Evolutionary conservation across 306 rosid genomes (phyloP).

Genomic region (Sechiopsis laciniata): DNA sequence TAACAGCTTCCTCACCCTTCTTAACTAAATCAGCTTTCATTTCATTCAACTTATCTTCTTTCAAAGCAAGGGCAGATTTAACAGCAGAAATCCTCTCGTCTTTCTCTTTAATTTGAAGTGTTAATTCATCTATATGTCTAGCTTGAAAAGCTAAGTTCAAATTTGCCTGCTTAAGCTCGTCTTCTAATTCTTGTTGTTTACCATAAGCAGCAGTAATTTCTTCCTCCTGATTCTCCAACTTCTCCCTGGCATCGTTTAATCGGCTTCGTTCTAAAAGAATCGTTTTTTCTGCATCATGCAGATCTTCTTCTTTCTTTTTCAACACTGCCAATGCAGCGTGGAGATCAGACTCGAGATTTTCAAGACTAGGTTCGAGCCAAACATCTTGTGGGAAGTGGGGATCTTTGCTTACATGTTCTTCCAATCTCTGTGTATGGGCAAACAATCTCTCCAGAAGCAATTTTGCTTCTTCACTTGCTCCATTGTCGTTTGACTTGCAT

Average conservation of each 20-base stretch:
- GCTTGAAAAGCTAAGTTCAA: conserved; percentile 55
- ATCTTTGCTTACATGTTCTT: conserved; percentile 42
- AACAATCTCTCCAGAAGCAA: conserved; percentile 74
- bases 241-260: conserved; percentile 52
- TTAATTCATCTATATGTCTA: conserved; percentile 47
- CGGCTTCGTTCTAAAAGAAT: conserved; percentile 52
- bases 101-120: conserved; percentile 51
- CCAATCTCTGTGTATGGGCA: conserved; percentile 69
- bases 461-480: conserved; percentile 64
- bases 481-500: conserved; percentile 40
- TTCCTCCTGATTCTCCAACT: conserved; percentile 59
- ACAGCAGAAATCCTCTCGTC: conserved; percentile 39
- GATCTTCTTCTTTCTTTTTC: conserved; percentile 67
- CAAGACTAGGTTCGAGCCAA: conserved; percentile 48
- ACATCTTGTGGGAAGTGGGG: conserved; percentile 34
- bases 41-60: conserved; percentile 58
- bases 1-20: conserved; percentile 52
- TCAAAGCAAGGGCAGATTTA: conserved; percentile 26
- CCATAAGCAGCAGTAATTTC: conserved; percentile 49
- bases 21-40: conserved; percentile 46
- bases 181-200: conserved; percentile 47
- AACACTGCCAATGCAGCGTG: conserved; percentile 51
- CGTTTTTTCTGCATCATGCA: conserved; percentile 57
- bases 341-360: conserved; percentile 61
- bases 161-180: conserved; percentile 59